Evolutionary conservation across 1,284 basidiomycete species (phyloP).

Genomic region (Cronartium quercuum): DNA sequence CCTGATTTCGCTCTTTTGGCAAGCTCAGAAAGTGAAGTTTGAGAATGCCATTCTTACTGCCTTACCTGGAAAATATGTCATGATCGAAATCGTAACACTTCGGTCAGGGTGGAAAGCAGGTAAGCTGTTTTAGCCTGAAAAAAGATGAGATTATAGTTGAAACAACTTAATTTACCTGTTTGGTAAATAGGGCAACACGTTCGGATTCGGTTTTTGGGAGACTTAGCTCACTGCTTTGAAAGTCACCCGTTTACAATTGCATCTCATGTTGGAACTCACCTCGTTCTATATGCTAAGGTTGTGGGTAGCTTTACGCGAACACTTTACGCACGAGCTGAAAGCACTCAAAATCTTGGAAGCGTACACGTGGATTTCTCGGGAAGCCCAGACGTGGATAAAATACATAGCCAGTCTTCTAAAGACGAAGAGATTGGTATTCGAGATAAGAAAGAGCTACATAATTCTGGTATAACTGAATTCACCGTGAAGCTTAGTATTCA

Average conservation of each 20-base stretch:
- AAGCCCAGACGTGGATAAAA: not conserved
- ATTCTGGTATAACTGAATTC: not conserved
- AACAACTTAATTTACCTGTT: not conserved
- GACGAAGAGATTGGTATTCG: no score
- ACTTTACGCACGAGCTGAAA: constrained; percentile 23
- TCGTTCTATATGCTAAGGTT: constrained; percentile 31
- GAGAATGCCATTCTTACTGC: constrained; percentile 19
- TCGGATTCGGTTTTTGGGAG: constrained; percentile 15
- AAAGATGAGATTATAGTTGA: not conserved
- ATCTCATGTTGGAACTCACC: constrained; percentile 6
- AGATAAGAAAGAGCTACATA: no score
- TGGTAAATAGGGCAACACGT: constrained; percentile 30
- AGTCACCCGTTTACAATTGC: constrained; percentile 37
- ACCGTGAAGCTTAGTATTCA: not conserved
- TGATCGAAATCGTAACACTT: constrained; percentile 26
- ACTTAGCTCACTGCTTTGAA: constrained; percentile 16
- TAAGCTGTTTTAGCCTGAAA: not conserved
- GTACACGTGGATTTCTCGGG: not conserved
- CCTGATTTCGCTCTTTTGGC: constrained; percentile 17
- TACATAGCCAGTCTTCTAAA: no score
- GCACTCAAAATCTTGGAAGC: constrained; percentile 2
- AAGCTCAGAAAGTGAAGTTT: constrained; percentile 18
- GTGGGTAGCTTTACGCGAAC: constrained; percentile 29
- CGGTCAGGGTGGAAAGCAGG: constrained; percentile 37
- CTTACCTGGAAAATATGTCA: constrained; percentile 26